A percentile compares a stretch with the other conserved stretches of the same genome.
Evolutionary conservation across 345 rosid species (phyloP).

Genomic region (Citrus maxima): DNA sequence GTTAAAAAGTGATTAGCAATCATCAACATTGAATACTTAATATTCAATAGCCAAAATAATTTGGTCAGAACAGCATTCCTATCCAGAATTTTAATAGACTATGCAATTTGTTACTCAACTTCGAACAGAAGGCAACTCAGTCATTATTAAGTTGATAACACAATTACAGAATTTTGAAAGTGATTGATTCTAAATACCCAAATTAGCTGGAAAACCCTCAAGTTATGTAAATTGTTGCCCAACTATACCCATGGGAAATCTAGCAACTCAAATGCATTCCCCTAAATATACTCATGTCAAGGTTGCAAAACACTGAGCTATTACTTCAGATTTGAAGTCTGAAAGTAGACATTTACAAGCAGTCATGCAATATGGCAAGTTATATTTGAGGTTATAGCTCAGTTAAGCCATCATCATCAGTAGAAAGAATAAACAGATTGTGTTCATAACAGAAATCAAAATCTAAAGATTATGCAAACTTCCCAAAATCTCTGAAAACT

Average conservation of each 20-base stretch:
- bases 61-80: neutral
- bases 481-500: neutral
- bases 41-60: neutral
- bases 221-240: too few species aligned
- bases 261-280: neutral
- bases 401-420: too few species aligned
- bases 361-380: neutral
- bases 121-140: neutral
- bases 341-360: neutral
- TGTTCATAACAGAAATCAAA: neutral
- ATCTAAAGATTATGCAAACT: neutral
- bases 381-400: neutral
- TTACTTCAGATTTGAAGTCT: neutral
- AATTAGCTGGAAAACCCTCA: neutral
- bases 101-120: conserved; percentile 9
- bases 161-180: neutral
- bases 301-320: neutral
- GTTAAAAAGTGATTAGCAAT: neutral
- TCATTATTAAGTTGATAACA: neutral
- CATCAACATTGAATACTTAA: neutral
- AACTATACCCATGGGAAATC: neutral
- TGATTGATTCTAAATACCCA: neutral
- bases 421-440: neutral
- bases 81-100: neutral
- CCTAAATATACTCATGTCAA: too few species aligned